Evolutionary conservation across 768 basidiomycete genomes (phyloP).

Genomic region (Boletus pseudopeckii): DNA sequence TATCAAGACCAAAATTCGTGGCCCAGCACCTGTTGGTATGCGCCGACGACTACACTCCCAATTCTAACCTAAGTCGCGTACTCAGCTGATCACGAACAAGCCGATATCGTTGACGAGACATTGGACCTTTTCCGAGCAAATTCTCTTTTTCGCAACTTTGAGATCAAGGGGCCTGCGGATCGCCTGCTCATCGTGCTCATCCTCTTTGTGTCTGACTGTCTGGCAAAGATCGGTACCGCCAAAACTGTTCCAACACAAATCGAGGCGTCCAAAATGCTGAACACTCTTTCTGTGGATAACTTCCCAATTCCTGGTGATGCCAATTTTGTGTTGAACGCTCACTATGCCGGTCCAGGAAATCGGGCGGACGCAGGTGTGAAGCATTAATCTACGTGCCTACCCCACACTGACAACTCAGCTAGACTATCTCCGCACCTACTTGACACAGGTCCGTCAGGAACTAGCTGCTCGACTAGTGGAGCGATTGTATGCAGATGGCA

Average conservation of each 20-base stretch:
- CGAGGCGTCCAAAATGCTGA: conserved; percentile 83
- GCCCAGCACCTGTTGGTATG: conserved; percentile 82
- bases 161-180: conserved; percentile 98
- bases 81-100: conserved; percentile 70
- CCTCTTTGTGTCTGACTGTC: conserved; percentile 96
- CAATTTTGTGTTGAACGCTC: conserved; percentile 87
- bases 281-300: conserved; percentile 89
- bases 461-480: conserved; percentile 83
- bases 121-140: conserved; percentile 97
- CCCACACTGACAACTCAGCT: conserved; percentile 10
- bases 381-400: neutral
- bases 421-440: conserved; percentile 90
- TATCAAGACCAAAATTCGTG: conserved; percentile 87
- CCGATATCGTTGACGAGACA: conserved; percentile 94
- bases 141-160: conserved; percentile 98
- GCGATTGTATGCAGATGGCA: conserved; percentile 87
- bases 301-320: conserved; percentile 96
- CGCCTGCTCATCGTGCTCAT: conserved; percentile 95
- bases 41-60: conserved; percentile 7
- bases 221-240: conserved; percentile 78
- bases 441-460: conserved; percentile 92
- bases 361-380: conserved; percentile 76
- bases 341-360: conserved; percentile 79
- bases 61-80: conserved; percentile 10
- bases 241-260: conserved; percentile 69